Percentiles rank a stretch among this genome's conserved stretches.
Conservation (phyloP, 805 yeast species). For the Pichia phayaonensis region DNA sequence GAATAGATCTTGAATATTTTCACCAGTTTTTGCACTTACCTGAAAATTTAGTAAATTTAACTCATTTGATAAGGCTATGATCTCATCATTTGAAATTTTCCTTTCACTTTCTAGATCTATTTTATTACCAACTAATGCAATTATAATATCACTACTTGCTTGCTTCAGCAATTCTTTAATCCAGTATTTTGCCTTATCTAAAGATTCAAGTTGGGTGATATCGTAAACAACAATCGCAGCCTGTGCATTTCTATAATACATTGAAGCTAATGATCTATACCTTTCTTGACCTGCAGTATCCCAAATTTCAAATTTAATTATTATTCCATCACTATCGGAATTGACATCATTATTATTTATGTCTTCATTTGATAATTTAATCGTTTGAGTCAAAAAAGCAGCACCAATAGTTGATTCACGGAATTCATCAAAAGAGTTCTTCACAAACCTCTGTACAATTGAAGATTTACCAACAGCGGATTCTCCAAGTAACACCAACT, state of each 20-base stretch:
- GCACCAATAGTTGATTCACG: constrained; percentile 83
- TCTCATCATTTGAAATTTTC: constrained; percentile 32
- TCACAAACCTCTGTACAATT: constrained; percentile 61
- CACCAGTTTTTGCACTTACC: constrained; percentile 54
- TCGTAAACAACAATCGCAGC: constrained; percentile 77
- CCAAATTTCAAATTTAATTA: constrained; percentile 71
- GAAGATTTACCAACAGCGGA: constrained; percentile 67
- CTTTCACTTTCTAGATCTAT: constrained; percentile 50
- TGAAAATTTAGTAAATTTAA: constrained; percentile 43
- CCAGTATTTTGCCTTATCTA: constrained; percentile 68
- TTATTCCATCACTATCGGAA: neutral
- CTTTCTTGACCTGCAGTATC: constrained; percentile 69
- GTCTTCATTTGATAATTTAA: constrained; percentile 18
- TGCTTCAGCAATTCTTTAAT: constrained; percentile 75
- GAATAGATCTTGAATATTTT: constrained; percentile 40
- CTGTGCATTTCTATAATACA: constrained; percentile 77
- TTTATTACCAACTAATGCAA: constrained; percentile 72
- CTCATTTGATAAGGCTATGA: constrained; percentile 47
- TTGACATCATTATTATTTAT: constrained; percentile 31
- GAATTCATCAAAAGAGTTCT: constrained; percentile 63
- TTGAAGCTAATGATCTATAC: constrained; percentile 69
- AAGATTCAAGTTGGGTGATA: constrained; percentile 60
- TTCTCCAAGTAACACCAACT: constrained; percentile 51
- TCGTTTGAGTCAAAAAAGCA: constrained; percentile 67
- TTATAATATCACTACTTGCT: constrained; percentile 67